Evolutionary conservation across 2,329 filamentous ascomycete species (phyloP).

Genomic region (Metarhizium robertsii): DNA sequence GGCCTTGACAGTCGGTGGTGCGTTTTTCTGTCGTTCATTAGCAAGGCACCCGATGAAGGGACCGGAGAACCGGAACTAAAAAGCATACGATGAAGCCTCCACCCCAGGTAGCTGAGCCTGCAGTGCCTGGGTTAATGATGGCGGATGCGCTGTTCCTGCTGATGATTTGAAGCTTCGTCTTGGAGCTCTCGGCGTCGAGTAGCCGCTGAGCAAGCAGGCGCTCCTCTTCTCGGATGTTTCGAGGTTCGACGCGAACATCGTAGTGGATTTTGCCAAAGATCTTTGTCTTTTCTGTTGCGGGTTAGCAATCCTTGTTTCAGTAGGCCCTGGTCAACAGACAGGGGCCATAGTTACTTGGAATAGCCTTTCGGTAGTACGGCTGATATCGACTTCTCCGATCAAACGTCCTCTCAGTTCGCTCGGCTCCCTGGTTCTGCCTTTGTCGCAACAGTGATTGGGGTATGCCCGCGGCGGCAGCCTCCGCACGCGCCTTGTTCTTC

Average conservation of each 20-base stretch:
- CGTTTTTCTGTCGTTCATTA: constrained; percentile 37
- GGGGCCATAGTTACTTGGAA: constrained; percentile 52
- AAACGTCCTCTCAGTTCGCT: constrained; percentile 32
- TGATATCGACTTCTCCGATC: constrained; percentile 36
- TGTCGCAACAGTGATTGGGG: constrained; percentile 45
- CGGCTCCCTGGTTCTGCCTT: constrained; percentile 15
- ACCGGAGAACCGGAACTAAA: neutral
- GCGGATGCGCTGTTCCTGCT: constrained; percentile 39
- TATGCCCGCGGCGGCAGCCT: constrained; percentile 48
- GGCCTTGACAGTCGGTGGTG: constrained; percentile 38
- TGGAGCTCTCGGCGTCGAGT: constrained; percentile 38
- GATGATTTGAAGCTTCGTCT: constrained; percentile 40
- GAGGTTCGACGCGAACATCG: constrained; percentile 66
- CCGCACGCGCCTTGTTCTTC: constrained; percentile 42
- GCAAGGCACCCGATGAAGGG: neutral
- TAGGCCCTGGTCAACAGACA: neutral
- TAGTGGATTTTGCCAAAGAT: constrained; percentile 64
- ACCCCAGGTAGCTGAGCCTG: constrained; percentile 27
- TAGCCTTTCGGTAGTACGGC: constrained; percentile 60
- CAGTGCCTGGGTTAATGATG: constrained; percentile 46
- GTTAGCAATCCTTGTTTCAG: constrained; percentile 11
- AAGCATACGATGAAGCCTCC: constrained; percentile 48
- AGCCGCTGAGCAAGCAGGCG: constrained; percentile 51
- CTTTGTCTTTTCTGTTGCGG: constrained; percentile 62
- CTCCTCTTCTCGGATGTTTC: constrained; percentile 61